phyloP scores from a whole-genome alignment of 305 asterid genomes.

The Euphrasia arctica region DNA sequence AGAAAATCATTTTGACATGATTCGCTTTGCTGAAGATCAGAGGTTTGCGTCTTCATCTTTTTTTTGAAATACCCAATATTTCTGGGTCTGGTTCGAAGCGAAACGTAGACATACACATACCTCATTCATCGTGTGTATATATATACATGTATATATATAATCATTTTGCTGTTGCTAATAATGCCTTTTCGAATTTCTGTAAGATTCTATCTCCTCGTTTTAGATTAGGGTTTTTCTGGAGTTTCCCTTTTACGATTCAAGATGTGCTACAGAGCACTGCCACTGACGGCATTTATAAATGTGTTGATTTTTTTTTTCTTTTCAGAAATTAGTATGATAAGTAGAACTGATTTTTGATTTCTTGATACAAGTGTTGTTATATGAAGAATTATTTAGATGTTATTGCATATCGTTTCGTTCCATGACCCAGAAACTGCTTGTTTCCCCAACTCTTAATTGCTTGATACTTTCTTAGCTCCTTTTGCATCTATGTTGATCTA shows the following conservation, averaged over 20 bases:
- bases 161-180: background rate
- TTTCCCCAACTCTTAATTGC: slow-evolving; percentile 6
- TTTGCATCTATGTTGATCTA: slow-evolving; percentile 17
- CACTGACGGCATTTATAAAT: background rate
- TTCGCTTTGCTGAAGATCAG: slow-evolving; percentile 26
- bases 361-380: slow-evolving; percentile 7
- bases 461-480: slow-evolving; percentile 12
- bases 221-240: slow-evolving; percentile 22
- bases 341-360: background rate
- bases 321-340: background rate
- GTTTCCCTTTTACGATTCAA: slow-evolving; percentile 3
- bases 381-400: slow-evolving; percentile 1
- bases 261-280: background rate
- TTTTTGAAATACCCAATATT: background rate
- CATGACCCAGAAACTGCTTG: slow-evolving; percentile 14
- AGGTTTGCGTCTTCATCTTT: slow-evolving; percentile 26
- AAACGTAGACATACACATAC: background rate
- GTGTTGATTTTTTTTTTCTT: background rate
- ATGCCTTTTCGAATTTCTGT: slow-evolving; percentile 14
- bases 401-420: slow-evolving; percentile 19
- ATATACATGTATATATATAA: background rate
- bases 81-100: slow-evolving; percentile 15
- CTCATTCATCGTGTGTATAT: background rate
- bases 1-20: background rate
- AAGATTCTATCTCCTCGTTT: slow-evolving; percentile 4